phyloP scores from a whole-genome alignment of 2,329 filamentous ascomycete genomes.

The Alternaria angustiovoidea region DNA sequence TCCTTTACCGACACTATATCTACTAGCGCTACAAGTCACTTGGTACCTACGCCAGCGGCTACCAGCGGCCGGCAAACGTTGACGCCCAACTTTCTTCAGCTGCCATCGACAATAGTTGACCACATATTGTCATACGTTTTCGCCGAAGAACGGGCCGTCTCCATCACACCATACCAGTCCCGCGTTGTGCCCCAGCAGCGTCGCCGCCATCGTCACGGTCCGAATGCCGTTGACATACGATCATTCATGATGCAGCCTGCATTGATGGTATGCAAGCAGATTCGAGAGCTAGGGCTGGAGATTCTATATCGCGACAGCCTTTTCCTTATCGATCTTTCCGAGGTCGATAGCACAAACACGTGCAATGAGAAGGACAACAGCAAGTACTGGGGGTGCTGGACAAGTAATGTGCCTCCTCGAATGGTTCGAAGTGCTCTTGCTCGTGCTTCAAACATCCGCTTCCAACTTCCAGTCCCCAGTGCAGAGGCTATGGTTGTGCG shows the following conservation, averaged over 20 bases:
- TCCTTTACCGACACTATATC: not conserved
- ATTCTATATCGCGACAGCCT: constrained; percentile 29
- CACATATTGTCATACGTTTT: constrained; percentile 32
- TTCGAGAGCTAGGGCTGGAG: constrained; percentile 18
- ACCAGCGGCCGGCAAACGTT: not conserved
- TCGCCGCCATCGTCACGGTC: constrained; percentile 26
- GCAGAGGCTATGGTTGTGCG: constrained; percentile 23
- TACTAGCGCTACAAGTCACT: not conserved
- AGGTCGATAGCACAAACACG: constrained; percentile 21
- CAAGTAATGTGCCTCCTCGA: constrained; percentile 19
- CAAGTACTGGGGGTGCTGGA: constrained; percentile 33
- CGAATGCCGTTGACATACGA: constrained; percentile 31
- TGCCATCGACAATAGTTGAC: constrained; percentile 30
- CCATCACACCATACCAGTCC: constrained; percentile 16
- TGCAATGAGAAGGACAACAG: constrained; percentile 22
- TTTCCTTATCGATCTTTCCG: constrained; percentile 35
- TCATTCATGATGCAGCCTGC: constrained; percentile 22
- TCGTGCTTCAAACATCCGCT: constrained; percentile 25
- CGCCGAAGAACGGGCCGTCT: constrained; percentile 25
- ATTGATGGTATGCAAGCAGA: constrained; percentile 6
- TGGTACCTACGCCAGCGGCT: not conserved
- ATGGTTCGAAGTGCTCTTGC: constrained; percentile 28
- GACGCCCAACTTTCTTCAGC: constrained; percentile 11
- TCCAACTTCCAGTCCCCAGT: constrained; percentile 37
- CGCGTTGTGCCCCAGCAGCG: constrained; percentile 24